Percentiles rank a stretch among this genome's conserved stretches.
Conservation (phyloP, 1,284 basidiomycete species). For the Tetrapyrgos nigripes region DNA sequence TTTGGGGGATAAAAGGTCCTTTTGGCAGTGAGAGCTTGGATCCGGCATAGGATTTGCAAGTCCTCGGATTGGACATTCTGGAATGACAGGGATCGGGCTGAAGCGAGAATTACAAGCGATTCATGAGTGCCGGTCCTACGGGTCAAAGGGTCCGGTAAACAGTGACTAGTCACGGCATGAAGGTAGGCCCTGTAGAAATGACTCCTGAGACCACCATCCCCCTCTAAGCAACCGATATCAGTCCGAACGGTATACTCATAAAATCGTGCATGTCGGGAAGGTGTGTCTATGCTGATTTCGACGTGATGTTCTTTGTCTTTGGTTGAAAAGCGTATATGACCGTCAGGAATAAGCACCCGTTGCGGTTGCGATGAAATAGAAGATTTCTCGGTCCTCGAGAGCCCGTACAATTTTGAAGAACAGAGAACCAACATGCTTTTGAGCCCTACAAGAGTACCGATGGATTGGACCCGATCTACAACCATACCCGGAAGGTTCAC, state of each 20-base stretch:
- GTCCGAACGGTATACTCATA: conserved; percentile 46
- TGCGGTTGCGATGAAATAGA: not conserved
- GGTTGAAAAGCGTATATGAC: not conserved
- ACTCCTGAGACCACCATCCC: conserved; percentile 36
- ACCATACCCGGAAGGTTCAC: conserved; percentile 3
- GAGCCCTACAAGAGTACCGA: conserved; percentile 6
- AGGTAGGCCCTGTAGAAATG: conserved; percentile 48
- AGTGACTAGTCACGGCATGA: conserved; percentile 50
- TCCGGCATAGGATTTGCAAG: conserved; percentile 35
- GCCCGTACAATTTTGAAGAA: not conserved
- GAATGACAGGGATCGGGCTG: conserved; percentile 46
- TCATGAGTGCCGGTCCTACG: conserved; percentile 51
- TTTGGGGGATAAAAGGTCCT: conserved; percentile 46
- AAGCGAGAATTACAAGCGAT: conserved; percentile 46
- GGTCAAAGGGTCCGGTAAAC: conserved; percentile 51
- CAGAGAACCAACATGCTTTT: not conserved
- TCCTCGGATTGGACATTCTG: conserved; percentile 37
- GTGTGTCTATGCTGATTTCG: not conserved
- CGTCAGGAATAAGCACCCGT: conserved; percentile 5
- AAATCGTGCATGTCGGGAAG: conserved; percentile 21
- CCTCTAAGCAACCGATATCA: conserved; percentile 43
- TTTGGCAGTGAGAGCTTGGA: conserved; percentile 40
- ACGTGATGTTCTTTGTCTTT: not conserved
- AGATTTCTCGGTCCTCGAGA: not conserved
- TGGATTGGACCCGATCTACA: not conserved